Evolutionary conservation across 805 yeast species (phyloP), one percentile per base, ranked within the genome.

Genomic region (Myxozyma melibiosi): DNA sequence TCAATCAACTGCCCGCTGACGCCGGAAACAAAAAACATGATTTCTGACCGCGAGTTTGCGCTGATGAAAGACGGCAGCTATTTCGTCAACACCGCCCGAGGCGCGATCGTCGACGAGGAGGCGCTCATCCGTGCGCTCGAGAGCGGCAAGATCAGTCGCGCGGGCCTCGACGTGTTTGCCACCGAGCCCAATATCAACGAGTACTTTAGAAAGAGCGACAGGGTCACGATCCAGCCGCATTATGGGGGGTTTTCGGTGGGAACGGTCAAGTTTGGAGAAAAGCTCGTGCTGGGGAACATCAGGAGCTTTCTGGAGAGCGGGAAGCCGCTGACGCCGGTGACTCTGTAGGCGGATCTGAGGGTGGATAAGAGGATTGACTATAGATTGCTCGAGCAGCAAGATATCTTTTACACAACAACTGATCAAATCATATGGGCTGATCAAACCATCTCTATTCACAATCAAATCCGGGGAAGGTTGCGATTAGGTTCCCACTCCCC

Each of bases 141-240:
- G 57, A 66, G 73, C 14, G 84, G 85, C 30, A 78, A 81, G 65
- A 71, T 83, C 16, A 74, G 77, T 6, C 71, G 79, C 4, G 82
- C 76, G 45, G 87, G 85, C 2, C 70, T 82, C 2, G 87, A 83
- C 61, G 87, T 83, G n/a, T 83, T 78, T 65, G 86, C 82, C 67
- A 50, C 69, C 53, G 87, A 83, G 74, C 87, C 87, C 7, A 67
- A 76, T 58, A 77, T 80, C 34, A 71, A 79, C 39, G 76, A 76
- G 41, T 82, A 78, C 48, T 74, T 83, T 56, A 65, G 76, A 34
- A 70, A 67, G 22, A 70, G 78, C 67, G 78, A 78, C 20, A 75
- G 77, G 51, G 79, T 78, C 28, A 73, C 80, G 20, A 72, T 83
- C 53, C 75, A 81, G 65, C 87, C 87, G 18, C 87, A 83, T 65